These are phyloP conservation scores for Climacium dendroides DNA, from an alignment of 225 moss, liverwort and hornwort species.

Conservation along the genomic window DNA sequence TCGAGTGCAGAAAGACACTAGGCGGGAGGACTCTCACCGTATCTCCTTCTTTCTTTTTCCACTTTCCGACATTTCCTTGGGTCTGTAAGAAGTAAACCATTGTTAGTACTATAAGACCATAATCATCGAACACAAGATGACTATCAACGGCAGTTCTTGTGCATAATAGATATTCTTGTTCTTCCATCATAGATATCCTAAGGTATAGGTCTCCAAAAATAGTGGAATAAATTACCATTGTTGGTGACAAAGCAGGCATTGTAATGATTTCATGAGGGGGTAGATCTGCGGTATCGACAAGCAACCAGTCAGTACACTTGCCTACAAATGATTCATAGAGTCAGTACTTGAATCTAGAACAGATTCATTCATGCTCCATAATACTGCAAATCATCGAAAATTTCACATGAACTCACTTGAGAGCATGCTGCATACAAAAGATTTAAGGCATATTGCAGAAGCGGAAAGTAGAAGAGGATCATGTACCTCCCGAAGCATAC, in stretches of 20 bases:
- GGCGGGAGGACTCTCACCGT: conserved; percentile 19
- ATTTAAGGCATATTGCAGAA: not conserved
- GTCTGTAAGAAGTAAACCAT: conserved; percentile 32
- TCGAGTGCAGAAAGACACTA: not conserved
- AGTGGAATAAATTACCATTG: conserved; percentile 49
- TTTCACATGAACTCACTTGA: not conserved
- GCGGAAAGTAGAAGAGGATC: not conserved
- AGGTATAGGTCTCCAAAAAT: not conserved
- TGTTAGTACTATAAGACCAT: not conserved
- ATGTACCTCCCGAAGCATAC: conserved; percentile 36
- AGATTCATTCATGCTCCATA: not conserved
- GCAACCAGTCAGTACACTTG: not conserved
- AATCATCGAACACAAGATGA: not conserved
- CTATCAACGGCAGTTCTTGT: not conserved
- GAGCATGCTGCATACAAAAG: not conserved
- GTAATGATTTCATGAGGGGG: conserved; percentile 74
- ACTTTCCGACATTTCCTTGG: conserved; percentile 80
- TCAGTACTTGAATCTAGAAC: not conserved
- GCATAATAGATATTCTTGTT: too few relatives aligned
- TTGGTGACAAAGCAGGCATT: conserved; percentile 96
- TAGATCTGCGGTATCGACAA: conserved; percentile 15
- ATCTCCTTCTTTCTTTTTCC: conserved; percentile 94
- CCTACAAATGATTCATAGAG: not conserved
- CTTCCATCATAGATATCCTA: not conserved
- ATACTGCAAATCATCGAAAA: not conserved